phyloP scores from a whole-genome alignment of 306 rosid genomes.

The Sicyos baderoa region DNA sequence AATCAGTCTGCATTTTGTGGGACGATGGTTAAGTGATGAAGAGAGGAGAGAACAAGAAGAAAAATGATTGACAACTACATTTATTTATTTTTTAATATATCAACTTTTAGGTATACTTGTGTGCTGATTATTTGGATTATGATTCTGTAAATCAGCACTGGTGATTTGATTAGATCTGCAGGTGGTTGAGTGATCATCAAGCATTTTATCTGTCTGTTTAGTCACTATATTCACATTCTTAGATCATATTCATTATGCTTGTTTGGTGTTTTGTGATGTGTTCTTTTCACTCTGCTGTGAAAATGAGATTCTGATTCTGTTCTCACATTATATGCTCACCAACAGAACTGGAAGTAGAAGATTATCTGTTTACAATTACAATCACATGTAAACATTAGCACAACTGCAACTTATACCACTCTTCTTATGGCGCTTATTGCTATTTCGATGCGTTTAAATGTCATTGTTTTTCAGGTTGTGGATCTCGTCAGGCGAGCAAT shows the following conservation, averaged over 20 bases:
- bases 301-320: not conserved
- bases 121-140: not conserved
- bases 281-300: too few relatives aligned
- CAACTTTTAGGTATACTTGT: not conserved
- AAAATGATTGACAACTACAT: not conserved
- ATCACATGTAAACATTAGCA: too few relatives aligned
- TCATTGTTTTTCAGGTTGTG: slow-evolving; percentile 42
- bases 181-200: not conserved
- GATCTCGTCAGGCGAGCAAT: slow-evolving; percentile 70
- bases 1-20: not conserved
- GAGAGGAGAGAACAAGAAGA: slow-evolving; percentile 4
- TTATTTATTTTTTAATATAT: too few relatives aligned
- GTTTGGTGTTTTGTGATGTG: not conserved
- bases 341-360: not conserved
- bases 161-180: not conserved
- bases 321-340: not conserved
- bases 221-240: slow-evolving; percentile 11
- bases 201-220: not conserved
- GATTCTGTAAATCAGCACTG: not conserved
- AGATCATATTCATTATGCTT: not conserved
- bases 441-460: too few relatives aligned
- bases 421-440: too few relatives aligned
- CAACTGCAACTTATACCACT: too few relatives aligned
- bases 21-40: not conserved
- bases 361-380: not conserved